Evolutionary conservation across 108 stramenopile species (phyloP).

Genomic region (Epipyxis sp.): DNA sequence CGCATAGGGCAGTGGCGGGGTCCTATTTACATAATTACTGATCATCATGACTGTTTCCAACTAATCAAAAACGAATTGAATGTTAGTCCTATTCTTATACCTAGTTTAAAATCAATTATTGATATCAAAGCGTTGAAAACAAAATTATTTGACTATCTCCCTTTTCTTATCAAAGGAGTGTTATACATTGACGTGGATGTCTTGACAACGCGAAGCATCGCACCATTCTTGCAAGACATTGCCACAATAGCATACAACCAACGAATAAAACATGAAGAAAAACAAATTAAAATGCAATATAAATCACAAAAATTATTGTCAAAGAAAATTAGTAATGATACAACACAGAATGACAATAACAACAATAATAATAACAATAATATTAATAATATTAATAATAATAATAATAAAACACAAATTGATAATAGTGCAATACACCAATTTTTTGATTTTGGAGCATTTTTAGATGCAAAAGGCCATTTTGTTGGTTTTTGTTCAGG

Average conservation of each 20-base stretch:
- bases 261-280: background rate
- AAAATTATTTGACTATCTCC: constrained; percentile 24
- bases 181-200: constrained; percentile 29
- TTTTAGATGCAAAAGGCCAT: constrained; percentile 31
- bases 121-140: constrained; percentile 30
- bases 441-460: background rate
- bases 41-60: constrained; percentile 6
- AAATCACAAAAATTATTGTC: background rate
- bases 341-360: background rate
- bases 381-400: background rate
- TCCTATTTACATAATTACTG: constrained; percentile 10
- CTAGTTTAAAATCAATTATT: background rate
- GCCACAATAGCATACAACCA: background rate
- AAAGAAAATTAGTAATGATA: too few species aligned
- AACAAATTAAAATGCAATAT: background rate
- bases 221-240: constrained; percentile 9
- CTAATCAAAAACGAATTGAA: background rate
- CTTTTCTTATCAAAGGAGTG: background rate
- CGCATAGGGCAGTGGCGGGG: background rate
- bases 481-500: constrained; percentile 32
- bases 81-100: background rate
- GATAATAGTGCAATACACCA: background rate
- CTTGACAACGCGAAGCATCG: constrained; percentile 12
- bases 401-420: background rate
- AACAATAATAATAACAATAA: background rate